phyloP scores from a whole-genome alignment of 2,329 filamentous ascomycete species.

The Amauroascus niger region DNA sequence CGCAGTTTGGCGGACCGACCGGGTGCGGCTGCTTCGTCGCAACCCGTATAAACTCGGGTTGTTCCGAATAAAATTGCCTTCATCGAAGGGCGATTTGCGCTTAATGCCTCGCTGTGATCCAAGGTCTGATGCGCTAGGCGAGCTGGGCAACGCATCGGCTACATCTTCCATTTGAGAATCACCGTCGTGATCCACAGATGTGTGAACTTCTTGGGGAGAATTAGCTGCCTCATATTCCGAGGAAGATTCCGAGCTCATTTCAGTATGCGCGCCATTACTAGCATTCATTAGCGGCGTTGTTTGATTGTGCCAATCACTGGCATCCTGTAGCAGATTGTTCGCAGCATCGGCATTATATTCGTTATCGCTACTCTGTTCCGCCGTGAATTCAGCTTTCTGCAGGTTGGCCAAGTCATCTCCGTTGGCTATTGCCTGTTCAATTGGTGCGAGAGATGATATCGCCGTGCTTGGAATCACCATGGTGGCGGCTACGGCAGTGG shows the following conservation, averaged over 20 bases:
- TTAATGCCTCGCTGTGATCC: conserved; percentile 61
- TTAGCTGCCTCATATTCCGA: conserved; percentile 38
- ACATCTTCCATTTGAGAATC: conserved; percentile 65
- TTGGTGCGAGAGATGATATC: background rate
- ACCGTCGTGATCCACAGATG: conserved; percentile 40
- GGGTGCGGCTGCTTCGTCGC: conserved; percentile 68
- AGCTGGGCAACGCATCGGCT: conserved; percentile 42
- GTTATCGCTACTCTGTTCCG: conserved; percentile 2
- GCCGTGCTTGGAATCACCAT: conserved; percentile 37
- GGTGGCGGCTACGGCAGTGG: conserved; percentile 33
- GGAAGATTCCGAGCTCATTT: conserved; percentile 38
- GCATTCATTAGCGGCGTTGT: background rate
- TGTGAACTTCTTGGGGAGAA: conserved; percentile 45
- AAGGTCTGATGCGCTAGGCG: conserved; percentile 58
- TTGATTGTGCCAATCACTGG: background rate
- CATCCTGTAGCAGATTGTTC: conserved; percentile 4
- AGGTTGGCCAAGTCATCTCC: background rate
- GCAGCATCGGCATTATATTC: conserved; percentile 19
- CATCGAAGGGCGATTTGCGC: conserved; percentile 60
- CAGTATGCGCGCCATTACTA: conserved; percentile 4
- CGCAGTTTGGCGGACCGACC: conserved; percentile 52
- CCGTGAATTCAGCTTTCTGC: background rate
- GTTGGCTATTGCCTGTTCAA: background rate
- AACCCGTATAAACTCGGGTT: conserved; percentile 94
- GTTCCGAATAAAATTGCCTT: conserved; percentile 75